Percentiles rank a stretch among this genome's conserved stretches.
These are phyloP conservation scores for Cutaneotrichosporon sp. DNA, from an alignment of 1,284 basidiomycete species.

Conservation along the genomic window DNA sequence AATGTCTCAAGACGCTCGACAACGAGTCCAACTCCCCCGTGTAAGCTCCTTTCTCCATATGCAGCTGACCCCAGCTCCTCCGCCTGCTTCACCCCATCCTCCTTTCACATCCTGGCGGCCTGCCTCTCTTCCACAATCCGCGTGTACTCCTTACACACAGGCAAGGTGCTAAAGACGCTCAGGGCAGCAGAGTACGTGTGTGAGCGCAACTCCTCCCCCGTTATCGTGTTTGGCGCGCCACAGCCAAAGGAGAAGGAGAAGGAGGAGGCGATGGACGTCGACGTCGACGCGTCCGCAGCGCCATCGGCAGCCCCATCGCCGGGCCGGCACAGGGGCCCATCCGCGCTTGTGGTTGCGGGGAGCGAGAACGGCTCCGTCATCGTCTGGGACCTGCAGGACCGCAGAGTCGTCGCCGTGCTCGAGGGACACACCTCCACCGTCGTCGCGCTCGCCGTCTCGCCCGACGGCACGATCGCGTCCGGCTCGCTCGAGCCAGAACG, in stretches of 20 bases:
- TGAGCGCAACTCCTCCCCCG: constrained; percentile 41
- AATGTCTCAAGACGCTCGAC: constrained; percentile 94
- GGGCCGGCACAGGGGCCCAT: neutral
- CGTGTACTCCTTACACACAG: constrained; percentile 91
- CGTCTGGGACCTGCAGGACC: constrained; percentile 87
- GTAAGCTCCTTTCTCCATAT: constrained; percentile 55
- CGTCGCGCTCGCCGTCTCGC: constrained; percentile 48
- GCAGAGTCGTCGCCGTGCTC: constrained; percentile 70
- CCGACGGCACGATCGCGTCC: constrained; percentile 17
- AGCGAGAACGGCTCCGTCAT: constrained; percentile 87
- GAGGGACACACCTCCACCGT: constrained; percentile 56
- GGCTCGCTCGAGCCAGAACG: constrained; percentile 25
- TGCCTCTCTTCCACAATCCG: constrained; percentile 92
- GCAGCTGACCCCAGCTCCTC: constrained; percentile 31
- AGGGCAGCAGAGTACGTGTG: constrained; percentile 33
- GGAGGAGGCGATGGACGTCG: constrained; percentile 12
- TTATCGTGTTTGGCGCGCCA: constrained; percentile 35
- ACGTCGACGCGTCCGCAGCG: neutral
- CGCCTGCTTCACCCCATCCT: constrained; percentile 81
- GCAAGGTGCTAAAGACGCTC: constrained; percentile 87
- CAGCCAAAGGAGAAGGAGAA: constrained; percentile 8
- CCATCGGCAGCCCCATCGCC: constrained; percentile 3
- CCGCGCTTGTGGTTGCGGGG: constrained; percentile 72
- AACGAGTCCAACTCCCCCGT: constrained; percentile 95
- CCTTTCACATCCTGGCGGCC: constrained; percentile 79